phyloP scores from a whole-genome alignment of 2,329 filamentous ascomycete species.

The Aspergillus ochraceus region DNA sequence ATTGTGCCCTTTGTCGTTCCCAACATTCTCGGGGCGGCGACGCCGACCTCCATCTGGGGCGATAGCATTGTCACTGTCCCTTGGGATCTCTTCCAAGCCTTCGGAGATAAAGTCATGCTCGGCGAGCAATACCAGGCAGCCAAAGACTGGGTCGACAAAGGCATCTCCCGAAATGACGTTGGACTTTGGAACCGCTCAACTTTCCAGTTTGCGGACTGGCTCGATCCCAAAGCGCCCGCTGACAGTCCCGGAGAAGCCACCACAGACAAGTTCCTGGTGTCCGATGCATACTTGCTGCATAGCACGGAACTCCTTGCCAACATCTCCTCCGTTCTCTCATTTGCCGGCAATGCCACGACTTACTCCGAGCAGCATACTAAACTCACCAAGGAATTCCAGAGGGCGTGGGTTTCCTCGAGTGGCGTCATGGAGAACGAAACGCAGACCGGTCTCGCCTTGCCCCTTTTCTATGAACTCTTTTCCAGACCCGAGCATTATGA shows the following conservation, averaged over 20 bases:
- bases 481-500: background rate
- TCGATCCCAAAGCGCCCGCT: slow-evolving; percentile 37
- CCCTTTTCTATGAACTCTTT: slow-evolving; percentile 29
- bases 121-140: slow-evolving; percentile 13
- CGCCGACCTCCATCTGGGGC: slow-evolving; percentile 34
- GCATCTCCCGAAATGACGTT: slow-evolving; percentile 6
- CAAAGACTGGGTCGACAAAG: slow-evolving; percentile 12
- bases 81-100: slow-evolving; percentile 31
- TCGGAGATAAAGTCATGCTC: slow-evolving; percentile 33
- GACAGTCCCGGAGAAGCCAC: slow-evolving; percentile 29
- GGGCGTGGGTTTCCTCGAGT: slow-evolving; percentile 24
- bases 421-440: slow-evolving; percentile 29
- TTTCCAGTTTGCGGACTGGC: slow-evolving; percentile 39
- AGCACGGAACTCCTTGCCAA: slow-evolving; percentile 29
- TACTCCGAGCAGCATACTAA: slow-evolving; percentile 6
- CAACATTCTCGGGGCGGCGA: slow-evolving; percentile 4
- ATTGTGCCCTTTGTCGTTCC: slow-evolving; percentile 30
- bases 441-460: slow-evolving; percentile 31
- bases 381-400: slow-evolving; percentile 27
- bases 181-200: slow-evolving; percentile 12
- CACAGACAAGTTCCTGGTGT: slow-evolving; percentile 31
- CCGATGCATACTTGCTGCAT: slow-evolving; percentile 36
- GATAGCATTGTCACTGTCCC: slow-evolving; percentile 37
- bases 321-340: slow-evolving; percentile 17
- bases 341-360: slow-evolving; percentile 17